phyloP scores from a whole-genome alignment of 2,329 filamentous ascomycete genomes.

The Bipolaris victoriae region DNA sequence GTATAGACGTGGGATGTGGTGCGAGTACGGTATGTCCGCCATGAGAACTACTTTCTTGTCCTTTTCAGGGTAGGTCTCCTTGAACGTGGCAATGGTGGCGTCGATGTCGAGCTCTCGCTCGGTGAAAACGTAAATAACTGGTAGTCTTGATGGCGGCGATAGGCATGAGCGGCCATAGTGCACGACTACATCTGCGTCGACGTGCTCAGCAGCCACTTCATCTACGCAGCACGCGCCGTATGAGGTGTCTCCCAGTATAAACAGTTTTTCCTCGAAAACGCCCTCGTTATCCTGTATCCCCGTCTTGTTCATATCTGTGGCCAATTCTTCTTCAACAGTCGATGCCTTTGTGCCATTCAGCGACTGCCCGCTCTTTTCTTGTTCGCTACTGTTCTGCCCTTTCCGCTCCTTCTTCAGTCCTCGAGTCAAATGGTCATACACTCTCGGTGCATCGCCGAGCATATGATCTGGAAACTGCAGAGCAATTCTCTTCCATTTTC shows the following conservation, averaged over 20 bases:
- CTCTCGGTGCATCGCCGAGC: constrained; percentile 82
- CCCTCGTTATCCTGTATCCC: constrained; percentile 20
- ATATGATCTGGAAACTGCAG: constrained; percentile 97
- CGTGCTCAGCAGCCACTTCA: constrained; percentile 94
- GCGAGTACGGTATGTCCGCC: constrained; percentile 86
- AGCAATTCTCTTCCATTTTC: constrained; percentile 76
- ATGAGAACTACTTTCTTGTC: constrained; percentile 74
- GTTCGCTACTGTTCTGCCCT: constrained; percentile 9
- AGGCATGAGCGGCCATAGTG: constrained; percentile 94
- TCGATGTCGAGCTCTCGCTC: constrained; percentile 70
- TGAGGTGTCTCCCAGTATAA: constrained; percentile 91
- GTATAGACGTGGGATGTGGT: constrained; percentile 70
- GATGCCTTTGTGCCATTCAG: constrained; percentile 8
- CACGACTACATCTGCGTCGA: constrained; percentile 86
- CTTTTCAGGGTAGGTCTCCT: constrained; percentile 69
- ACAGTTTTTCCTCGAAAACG: constrained; percentile 60
- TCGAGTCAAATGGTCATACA: constrained; percentile 70
- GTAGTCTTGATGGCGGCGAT: constrained; percentile 84
- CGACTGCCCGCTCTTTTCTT: constrained; percentile 5
- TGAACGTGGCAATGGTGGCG: constrained; percentile 66
- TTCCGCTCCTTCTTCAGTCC: constrained; percentile 52
- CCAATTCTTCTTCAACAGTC: constrained; percentile 23
- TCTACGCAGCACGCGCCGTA: constrained; percentile 98
- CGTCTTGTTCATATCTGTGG: constrained; percentile 20
- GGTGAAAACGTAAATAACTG: constrained; percentile 91